Percentiles rank a stretch among this genome's conserved stretches.
These are phyloP conservation scores for Medicago ruthenica DNA, from an alignment of 306 rosid genomes.

Conservation along the genomic window DNA sequence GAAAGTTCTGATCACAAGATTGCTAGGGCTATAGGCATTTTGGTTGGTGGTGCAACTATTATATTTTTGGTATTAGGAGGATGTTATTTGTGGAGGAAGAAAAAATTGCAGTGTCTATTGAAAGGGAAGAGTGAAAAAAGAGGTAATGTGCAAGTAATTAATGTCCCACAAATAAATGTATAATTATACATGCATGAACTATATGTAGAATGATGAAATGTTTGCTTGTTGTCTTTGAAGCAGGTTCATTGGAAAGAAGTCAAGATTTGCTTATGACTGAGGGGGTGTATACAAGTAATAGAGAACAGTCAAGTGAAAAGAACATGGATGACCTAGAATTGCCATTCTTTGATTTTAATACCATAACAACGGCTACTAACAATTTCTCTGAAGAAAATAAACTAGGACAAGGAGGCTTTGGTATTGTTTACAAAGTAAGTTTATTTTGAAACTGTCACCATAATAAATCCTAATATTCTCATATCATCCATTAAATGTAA, in stretches of 20 bases:
- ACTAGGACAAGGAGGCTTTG: constrained; percentile 74
- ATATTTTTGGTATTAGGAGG: constrained; percentile 47
- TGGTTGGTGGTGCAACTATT: constrained; percentile 51
- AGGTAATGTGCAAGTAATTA: constrained; percentile 49
- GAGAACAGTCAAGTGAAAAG: constrained; percentile 54
- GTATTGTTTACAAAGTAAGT: constrained; percentile 59
- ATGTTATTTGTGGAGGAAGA: constrained; percentile 59
- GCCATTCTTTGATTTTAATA: constrained; percentile 61
- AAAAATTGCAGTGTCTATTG: constrained; percentile 38
- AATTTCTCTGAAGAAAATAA: constrained; percentile 57
- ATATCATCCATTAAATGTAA: constrained; percentile 6
- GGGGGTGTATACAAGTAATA: constrained; percentile 51
- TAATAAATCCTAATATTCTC: not conserved
- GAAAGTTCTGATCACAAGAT: constrained; percentile 44
- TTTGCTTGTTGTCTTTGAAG: constrained; percentile 32
- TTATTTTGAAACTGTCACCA: not conserved
- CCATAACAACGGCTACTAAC: constrained; percentile 55
- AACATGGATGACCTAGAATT: constrained; percentile 56
- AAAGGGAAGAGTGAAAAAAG: constrained; percentile 35
- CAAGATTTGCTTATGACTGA: constrained; percentile 65
- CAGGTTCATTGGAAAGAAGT: constrained; percentile 73
- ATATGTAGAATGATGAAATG: constrained; percentile 13
- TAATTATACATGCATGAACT: constrained; percentile 30
- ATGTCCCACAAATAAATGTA: not conserved
- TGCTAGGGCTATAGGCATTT: constrained; percentile 46